phyloP scores from a whole-genome alignment of 176 grass and related monocot genomes.

The Lolium rigidum region DNA sequence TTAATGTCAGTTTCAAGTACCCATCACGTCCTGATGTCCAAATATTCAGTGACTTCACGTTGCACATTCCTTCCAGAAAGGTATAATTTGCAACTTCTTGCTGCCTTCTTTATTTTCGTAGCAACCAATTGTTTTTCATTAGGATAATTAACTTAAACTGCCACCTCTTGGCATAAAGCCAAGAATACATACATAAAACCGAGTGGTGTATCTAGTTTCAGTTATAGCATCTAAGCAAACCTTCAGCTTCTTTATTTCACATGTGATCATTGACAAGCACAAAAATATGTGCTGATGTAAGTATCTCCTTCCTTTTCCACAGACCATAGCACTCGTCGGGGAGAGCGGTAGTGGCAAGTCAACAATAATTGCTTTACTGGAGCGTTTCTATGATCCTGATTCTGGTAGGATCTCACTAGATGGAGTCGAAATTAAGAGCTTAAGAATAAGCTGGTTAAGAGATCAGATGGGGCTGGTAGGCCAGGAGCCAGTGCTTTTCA shows the following conservation, averaged over 20 bases:
- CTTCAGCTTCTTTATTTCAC: slow-evolving; percentile 16
- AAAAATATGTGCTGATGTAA: slow-evolving; percentile 6
- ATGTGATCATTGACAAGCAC: neutral
- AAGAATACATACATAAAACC: neutral
- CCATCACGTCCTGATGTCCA: slow-evolving; percentile 58
- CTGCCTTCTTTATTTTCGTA: neutral
- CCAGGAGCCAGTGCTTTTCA: slow-evolving; percentile 69
- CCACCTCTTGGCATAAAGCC: neutral
- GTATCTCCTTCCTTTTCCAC: slow-evolving; percentile 20
- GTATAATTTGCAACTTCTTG: slow-evolving; percentile 34
- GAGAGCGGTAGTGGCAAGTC: slow-evolving; percentile 79
- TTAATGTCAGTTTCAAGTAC: slow-evolving; percentile 69
- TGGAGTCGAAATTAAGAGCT: slow-evolving; percentile 48
- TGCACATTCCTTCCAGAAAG: slow-evolving; percentile 65
- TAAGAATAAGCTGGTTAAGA: slow-evolving; percentile 59
- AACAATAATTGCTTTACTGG: slow-evolving; percentile 71
- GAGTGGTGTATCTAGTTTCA: neutral
- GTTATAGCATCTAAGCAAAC: slow-evolving; percentile 4
- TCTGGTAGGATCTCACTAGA: slow-evolving; percentile 65
- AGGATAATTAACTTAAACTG: neutral
- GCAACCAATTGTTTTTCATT: neutral
- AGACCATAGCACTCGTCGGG: slow-evolving; percentile 76
- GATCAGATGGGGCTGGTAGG: slow-evolving; percentile 61
- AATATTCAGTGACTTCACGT: slow-evolving; percentile 65
- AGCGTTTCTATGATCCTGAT: slow-evolving; percentile 73